These are phyloP conservation scores for Vigna hirtella DNA, from an alignment of 306 rosid species.

Conservation along the genomic window DNA sequence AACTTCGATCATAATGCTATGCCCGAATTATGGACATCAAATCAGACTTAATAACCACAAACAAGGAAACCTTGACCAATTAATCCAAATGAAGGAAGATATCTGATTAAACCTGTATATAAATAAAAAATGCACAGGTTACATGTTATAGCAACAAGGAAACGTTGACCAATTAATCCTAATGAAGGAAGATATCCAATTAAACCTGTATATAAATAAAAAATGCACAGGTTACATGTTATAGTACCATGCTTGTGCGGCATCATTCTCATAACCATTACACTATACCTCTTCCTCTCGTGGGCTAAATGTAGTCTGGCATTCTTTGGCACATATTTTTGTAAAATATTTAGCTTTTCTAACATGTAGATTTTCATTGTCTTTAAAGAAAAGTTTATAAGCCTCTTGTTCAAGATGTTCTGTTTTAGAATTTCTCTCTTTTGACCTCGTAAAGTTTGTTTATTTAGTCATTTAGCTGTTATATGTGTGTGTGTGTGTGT, in stretches of 20 bases:
- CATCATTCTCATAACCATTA: neutral
- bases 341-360: constrained; percentile 11
- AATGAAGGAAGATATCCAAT: neutral
- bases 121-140: neutral
- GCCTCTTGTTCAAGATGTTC: neutral
- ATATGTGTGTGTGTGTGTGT: neutral
- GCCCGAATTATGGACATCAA: too few relatives aligned
- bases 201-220: neutral
- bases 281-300: neutral
- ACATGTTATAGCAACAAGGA: neutral
- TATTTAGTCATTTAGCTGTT: constrained; percentile 15
- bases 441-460: neutral
- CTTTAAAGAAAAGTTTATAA: neutral
- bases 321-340: neutral
- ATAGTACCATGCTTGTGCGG: neutral
- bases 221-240: neutral
- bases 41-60: neutral
- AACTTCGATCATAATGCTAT: neutral
- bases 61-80: neutral
- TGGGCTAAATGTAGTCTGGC: neutral
- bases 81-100: neutral
- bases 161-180: neutral
- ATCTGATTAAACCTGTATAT: neutral
- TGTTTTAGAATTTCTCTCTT: constrained; percentile 16
- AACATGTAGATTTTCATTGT: constrained; percentile 3